Evolutionary conservation across 352 stramenopile species (phyloP).

Genomic region (Pythium sp.): DNA sequence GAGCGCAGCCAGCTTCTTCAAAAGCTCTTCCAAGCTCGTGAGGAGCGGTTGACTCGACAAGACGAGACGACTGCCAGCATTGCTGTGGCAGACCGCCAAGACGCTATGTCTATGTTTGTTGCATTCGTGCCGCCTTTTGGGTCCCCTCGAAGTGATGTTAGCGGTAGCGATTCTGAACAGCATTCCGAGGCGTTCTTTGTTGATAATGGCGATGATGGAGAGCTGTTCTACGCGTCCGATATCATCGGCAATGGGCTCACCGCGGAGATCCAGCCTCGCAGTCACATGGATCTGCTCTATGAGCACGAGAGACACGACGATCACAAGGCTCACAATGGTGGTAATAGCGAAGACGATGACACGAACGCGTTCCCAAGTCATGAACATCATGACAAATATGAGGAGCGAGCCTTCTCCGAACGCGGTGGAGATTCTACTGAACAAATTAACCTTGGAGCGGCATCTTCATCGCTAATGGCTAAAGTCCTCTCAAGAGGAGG

Average conservation of each 20-base stretch:
- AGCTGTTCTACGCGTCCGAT: constrained; percentile 55
- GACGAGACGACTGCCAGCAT: neutral
- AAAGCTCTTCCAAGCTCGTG: constrained; percentile 18
- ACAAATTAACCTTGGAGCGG: neutral
- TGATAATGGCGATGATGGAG: constrained; percentile 12
- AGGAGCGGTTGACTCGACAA: neutral
- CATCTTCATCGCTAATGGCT: neutral
- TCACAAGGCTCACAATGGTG: neutral
- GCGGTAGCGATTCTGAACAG: neutral
- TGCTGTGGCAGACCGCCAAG: neutral
- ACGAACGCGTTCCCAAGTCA: neutral
- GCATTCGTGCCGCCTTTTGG: neutral
- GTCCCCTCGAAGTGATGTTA: constrained; percentile 13
- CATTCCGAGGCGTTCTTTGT: constrained; percentile 4
- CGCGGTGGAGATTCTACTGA: neutral
- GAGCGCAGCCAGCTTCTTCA: constrained; percentile 27
- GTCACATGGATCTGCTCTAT: constrained; percentile 24
- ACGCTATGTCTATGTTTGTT: too few species aligned
- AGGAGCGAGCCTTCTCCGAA: neutral
- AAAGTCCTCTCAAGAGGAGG: neutral
- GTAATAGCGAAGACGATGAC: neutral
- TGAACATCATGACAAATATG: neutral
- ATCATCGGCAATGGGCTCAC: constrained; percentile 23
- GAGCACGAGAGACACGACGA: constrained; percentile 2
- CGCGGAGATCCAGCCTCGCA: constrained; percentile 26